Percentiles rank a stretch among this genome's conserved stretches.
These are phyloP conservation scores for Juncus effusus DNA, from an alignment of 176 grass and related monocot genomes.

Conservation along the genomic window DNA sequence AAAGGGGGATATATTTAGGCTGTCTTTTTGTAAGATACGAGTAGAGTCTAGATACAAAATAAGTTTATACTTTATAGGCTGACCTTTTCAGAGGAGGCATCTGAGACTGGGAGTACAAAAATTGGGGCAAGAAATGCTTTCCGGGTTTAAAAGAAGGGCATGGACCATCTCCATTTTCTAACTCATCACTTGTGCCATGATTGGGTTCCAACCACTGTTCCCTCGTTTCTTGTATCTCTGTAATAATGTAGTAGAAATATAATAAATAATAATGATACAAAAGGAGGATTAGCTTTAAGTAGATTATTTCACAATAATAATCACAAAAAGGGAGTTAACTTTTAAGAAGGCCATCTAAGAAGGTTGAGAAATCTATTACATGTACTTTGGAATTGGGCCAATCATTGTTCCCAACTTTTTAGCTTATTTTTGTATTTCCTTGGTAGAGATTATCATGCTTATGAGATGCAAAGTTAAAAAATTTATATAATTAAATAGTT, in stretches of 20 bases:
- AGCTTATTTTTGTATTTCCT: neutral
- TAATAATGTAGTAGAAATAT: conserved; percentile 53
- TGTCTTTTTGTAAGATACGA: conserved; percentile 16
- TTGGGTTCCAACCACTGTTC: conserved; percentile 8
- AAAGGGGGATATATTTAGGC: conserved; percentile 1
- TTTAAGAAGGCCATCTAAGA: conserved; percentile 29
- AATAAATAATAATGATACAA: conserved; percentile 32
- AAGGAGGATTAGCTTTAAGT: conserved; percentile 58
- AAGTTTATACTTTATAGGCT: neutral
- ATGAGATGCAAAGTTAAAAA: no score
- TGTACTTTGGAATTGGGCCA: neutral
- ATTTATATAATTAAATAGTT: no score
- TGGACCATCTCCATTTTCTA: conserved; percentile 36
- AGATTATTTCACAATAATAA: conserved; percentile 35
- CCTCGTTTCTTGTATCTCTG: conserved; percentile 23
- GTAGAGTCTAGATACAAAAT: conserved; percentile 1
- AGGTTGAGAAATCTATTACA: conserved; percentile 23
- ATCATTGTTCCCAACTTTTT: conserved; percentile 1
- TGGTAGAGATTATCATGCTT: no score
- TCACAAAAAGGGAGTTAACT: conserved; percentile 49
- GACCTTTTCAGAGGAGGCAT: conserved; percentile 84
- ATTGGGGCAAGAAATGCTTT: conserved; percentile 53
- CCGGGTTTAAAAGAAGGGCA: conserved; percentile 36
- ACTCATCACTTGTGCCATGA: conserved; percentile 56
- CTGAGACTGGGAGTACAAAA: conserved; percentile 15